phyloP scores from a whole-genome alignment of 352 stramenopile species.

The Halophytophthora polymorphica region DNA sequence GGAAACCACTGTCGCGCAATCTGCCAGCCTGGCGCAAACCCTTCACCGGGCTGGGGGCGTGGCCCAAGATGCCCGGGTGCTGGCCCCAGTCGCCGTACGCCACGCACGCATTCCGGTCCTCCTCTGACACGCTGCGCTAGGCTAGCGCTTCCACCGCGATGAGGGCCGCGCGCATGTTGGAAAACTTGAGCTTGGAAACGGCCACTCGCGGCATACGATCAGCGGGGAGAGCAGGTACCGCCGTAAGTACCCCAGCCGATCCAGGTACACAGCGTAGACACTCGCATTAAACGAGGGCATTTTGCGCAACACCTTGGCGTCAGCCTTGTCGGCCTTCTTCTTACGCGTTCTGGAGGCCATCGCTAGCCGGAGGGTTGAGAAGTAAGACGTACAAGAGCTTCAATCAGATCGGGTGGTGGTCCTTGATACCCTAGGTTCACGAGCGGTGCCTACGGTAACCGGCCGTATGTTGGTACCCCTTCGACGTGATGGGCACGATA shows the following conservation, averaged over 20 bases:
- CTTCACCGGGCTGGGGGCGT: conserved; percentile 8
- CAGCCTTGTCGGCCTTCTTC: too few relatives aligned
- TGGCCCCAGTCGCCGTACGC: conserved; percentile 5
- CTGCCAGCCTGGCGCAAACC: neutral
- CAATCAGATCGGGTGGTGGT: neutral
- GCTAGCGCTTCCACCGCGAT: conserved; percentile 4
- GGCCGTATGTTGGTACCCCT: conserved; percentile 3
- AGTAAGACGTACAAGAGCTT: too few relatives aligned
- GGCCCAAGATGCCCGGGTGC: conserved; percentile 5
- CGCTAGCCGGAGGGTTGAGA: too few relatives aligned
- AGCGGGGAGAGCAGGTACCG: conserved; percentile 3
- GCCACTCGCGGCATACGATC: conserved; percentile 1
- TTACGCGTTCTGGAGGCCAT: too few relatives aligned
- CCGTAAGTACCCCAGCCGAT: conserved; percentile 4
- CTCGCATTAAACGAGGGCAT: conserved; percentile 21
- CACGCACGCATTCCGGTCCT: conserved; percentile 2
- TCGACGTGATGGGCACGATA: neutral
- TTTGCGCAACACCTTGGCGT: neutral
- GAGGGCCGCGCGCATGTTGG: neutral
- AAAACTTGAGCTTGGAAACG: conserved; percentile 2
- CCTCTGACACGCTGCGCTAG: conserved; percentile 1
- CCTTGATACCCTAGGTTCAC: neutral
- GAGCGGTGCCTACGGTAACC: neutral
- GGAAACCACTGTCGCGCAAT: too few relatives aligned
- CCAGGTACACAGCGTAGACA: conserved; percentile 3